A percentile compares a stretch with the other conserved stretches of the same genome.
Conservation (phyloP, 108 stramenopile species). For the Nitzschia inconspicua region DNA sequence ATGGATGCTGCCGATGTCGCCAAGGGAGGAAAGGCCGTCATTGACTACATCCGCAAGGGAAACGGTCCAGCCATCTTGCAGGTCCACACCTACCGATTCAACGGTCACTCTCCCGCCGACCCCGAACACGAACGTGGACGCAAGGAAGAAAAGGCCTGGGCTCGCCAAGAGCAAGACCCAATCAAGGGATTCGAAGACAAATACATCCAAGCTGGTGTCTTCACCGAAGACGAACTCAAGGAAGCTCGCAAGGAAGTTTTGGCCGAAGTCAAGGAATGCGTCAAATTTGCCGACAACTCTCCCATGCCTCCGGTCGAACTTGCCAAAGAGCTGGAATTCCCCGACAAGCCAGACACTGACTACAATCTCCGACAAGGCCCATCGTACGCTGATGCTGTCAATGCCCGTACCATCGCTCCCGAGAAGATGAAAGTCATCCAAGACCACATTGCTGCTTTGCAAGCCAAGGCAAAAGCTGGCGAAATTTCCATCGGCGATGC, state of each 20-base stretch:
- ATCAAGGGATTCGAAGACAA: constrained; percentile 92
- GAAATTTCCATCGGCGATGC: constrained; percentile 98
- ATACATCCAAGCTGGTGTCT: constrained; percentile 63
- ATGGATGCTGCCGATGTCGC: constrained; percentile 89
- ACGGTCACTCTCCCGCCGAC: constrained; percentile 97
- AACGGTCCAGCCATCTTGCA: constrained; percentile 96
- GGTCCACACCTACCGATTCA: constrained; percentile 98
- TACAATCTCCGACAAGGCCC: constrained; percentile 89
- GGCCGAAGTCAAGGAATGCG: constrained; percentile 85
- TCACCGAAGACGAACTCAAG: constrained; percentile 90
- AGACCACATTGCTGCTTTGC: constrained; percentile 71
- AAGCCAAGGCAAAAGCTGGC: constrained; percentile 81
- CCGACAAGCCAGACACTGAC: constrained; percentile 93
- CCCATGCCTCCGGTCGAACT: constrained; percentile 91
- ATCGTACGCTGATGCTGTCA: constrained; percentile 79
- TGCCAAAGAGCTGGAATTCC: constrained; percentile 97
- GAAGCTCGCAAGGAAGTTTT: constrained; percentile 75
- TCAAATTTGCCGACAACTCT: constrained; percentile 91
- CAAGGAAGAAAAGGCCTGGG: constrained; percentile 99
- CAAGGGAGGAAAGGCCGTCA: constrained; percentile 93
- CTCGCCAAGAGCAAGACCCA: constrained; percentile 91
- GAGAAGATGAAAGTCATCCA: constrained; percentile 73
- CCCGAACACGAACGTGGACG: constrained; percentile 98
- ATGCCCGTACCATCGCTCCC: constrained; percentile 74
- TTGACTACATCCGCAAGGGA: constrained; percentile 91